Evolutionary conservation across 1,284 basidiomycete genomes (phyloP), one percentile per base, ranked within the genome.

Genomic region (Microbotryum intermedium): DNA sequence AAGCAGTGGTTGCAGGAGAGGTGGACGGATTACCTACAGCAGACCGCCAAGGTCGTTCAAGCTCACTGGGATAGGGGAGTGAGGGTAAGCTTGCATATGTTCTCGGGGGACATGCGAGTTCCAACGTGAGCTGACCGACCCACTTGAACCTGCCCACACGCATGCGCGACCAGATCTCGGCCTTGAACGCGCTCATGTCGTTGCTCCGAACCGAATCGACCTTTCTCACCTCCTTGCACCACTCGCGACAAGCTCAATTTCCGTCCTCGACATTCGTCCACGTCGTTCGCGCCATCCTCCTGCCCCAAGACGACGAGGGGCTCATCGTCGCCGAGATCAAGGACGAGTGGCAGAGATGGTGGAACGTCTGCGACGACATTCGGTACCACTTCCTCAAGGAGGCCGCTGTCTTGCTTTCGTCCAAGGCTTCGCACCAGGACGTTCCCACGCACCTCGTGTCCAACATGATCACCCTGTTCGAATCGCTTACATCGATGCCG

Each of bases 311-410:
- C 8, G 58, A 67, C 26, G 50, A 56, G 3, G 53, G 58, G 18
- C 44, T 54, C 47, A 79, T 84, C 51, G 54, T 77, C n/a, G 48
- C 54, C 3, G 84, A 87, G 65, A 83, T 89, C 10, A 75, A 81
- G 25, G 78, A 84, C 20, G 60, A 69, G 20, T 72, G 54, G 65
- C 60, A 82, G 44, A 83, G 79, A 11, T 90, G 84, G 83, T 79
- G 90, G 62, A 84, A 83, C 65, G 83, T 87, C 0, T 68, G 66
- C 54, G 78, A 93, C 73, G 89, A 93, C 73, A 79, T 97, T 28
- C 84, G 93, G 60, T 95, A 88, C 85, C 90, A 88, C 74, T 95
- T 95, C 77, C 81, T 97, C 61, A 83, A 87, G 44, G 91, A 95
- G 70, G 79, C 87, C 29, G 58, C 66, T 82, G 65, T 23, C 39